Conservation (phyloP, 2,329 filamentous ascomycete genomes). For the Raffaelea arxii region DNA sequence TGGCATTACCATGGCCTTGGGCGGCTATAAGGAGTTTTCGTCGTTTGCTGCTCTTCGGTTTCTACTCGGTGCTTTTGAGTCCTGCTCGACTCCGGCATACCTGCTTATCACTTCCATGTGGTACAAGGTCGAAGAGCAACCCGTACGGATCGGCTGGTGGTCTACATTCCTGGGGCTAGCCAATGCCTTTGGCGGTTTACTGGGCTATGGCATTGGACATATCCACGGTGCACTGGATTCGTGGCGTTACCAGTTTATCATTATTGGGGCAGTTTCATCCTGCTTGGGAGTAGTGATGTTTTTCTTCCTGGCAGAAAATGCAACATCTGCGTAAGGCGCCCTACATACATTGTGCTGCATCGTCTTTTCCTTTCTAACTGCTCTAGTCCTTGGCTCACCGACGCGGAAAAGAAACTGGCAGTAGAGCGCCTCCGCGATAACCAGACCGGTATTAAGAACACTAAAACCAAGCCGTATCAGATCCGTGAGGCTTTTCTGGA, state of each 20-base stretch:
- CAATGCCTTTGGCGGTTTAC: slow-evolving; percentile 50
- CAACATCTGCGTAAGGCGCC: neutral
- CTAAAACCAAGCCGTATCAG: slow-evolving; percentile 35
- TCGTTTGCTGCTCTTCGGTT: slow-evolving; percentile 47
- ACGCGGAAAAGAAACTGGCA: slow-evolving; percentile 45
- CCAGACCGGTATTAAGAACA: slow-evolving; percentile 43
- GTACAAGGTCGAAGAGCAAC: slow-evolving; percentile 33
- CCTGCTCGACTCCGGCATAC: slow-evolving; percentile 46
- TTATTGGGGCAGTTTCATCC: slow-evolving; percentile 45
- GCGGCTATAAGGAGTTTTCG: slow-evolving; percentile 37
- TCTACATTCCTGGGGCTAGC: slow-evolving; percentile 48
- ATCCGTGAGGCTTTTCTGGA: slow-evolving; percentile 37
- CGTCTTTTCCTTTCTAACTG: slow-evolving; percentile 20
- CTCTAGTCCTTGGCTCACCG: slow-evolving; percentile 49
- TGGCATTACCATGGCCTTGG: slow-evolving; percentile 37
- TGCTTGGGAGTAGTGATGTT: slow-evolving; percentile 47
- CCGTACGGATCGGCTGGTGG: slow-evolving; percentile 42
- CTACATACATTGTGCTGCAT: no score
- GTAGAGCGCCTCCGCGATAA: slow-evolving; percentile 42
- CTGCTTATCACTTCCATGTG: slow-evolving; percentile 50
- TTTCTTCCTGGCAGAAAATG: slow-evolving; percentile 49
- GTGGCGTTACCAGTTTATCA: slow-evolving; percentile 51
- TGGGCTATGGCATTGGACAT: slow-evolving; percentile 50
- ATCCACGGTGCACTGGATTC: slow-evolving; percentile 36
- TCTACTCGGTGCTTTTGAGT: slow-evolving; percentile 46